These are phyloP conservation scores for Coccomyxa subellipsoidea DNA, from an alignment of 163 green algal genomes.

Conservation along the genomic window DNA sequence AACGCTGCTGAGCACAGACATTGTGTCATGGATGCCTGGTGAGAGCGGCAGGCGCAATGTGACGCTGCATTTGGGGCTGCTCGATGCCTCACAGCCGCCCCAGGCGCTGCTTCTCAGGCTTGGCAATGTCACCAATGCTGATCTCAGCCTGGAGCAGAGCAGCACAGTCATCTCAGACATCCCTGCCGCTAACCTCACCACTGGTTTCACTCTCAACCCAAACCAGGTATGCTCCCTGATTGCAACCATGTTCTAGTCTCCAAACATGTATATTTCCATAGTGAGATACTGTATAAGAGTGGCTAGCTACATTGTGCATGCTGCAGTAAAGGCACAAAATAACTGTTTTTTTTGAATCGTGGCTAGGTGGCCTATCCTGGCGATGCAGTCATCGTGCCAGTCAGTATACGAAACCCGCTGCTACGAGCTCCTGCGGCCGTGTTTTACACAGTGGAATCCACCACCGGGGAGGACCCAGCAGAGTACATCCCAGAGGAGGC, in stretches of 20 bases:
- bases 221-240: conserved; percentile 34
- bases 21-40: not conserved
- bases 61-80: not conserved
- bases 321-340: not conserved
- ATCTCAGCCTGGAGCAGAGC: conserved; percentile 3
- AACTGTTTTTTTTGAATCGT: not conserved
- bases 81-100: too few species aligned
- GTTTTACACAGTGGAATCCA: conserved; percentile 10
- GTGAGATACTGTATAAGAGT: not conserved
- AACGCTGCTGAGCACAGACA: not conserved
- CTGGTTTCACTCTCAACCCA: conserved; percentile 18
- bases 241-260: too few species aligned
- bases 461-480: not conserved
- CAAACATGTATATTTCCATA: not conserved
- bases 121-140: conserved; percentile 23
- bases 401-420: not conserved
- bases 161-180: conserved; percentile 8
- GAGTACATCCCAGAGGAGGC: not conserved
- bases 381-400: conserved; percentile 5
- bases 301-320: too few species aligned
- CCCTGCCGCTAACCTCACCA: not conserved
- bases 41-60: not conserved
- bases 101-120: not conserved
- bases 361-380: conserved; percentile 12
- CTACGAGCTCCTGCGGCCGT: conserved; percentile 6